Evolutionary conservation across 805 yeast species (phyloP).

Genomic region (Jamesozyma gamospora): DNA sequence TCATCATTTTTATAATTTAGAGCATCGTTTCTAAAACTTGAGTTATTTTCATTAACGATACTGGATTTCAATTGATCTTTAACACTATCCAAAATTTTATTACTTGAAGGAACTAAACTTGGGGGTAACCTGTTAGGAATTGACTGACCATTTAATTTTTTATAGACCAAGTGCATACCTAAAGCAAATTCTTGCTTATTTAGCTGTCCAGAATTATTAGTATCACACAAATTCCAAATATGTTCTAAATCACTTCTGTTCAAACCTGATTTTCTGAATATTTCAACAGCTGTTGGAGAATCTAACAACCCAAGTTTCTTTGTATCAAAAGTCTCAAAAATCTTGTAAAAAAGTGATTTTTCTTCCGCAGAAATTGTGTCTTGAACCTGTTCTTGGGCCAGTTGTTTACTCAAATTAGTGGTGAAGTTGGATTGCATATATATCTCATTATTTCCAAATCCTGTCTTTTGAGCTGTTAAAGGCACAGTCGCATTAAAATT

Average conservation of each 20-base stretch:
- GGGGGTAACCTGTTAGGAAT: slow-evolving; percentile 78
- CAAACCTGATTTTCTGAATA: slow-evolving; percentile 86
- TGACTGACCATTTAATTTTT: slow-evolving; percentile 81
- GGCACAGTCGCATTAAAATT: slow-evolving; percentile 28
- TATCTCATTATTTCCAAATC: slow-evolving; percentile 35
- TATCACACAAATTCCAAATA: slow-evolving; percentile 85
- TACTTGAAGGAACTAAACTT: slow-evolving; percentile 81
- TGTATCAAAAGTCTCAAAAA: slow-evolving; percentile 81
- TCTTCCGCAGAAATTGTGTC: slow-evolving; percentile 81
- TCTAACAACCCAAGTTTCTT: slow-evolving; percentile 56
- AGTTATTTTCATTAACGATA: slow-evolving; percentile 5
- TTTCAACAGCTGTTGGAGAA: slow-evolving; percentile 73
- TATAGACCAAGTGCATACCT: slow-evolving; percentile 93
- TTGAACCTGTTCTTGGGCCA: slow-evolving; percentile 21
- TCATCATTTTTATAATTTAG: slow-evolving; percentile 68
- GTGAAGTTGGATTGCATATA: slow-evolving; percentile 30
- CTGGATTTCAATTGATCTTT: slow-evolving; percentile 39
- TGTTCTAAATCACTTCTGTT: slow-evolving; percentile 75
- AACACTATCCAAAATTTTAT: slow-evolving; percentile 60
- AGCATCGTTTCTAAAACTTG: slow-evolving; percentile 20
- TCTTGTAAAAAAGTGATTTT: slow-evolving; percentile 73
- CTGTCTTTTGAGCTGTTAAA: slow-evolving; percentile 35
- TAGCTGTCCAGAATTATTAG: slow-evolving; percentile 70
- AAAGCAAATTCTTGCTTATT: slow-evolving; percentile 88
- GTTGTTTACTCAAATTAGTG: slow-evolving; percentile 25